These are phyloP conservation scores for Monosporascus sp. DNA, from an alignment of 2,329 filamentous ascomycete genomes.

Conservation along the genomic window DNA sequence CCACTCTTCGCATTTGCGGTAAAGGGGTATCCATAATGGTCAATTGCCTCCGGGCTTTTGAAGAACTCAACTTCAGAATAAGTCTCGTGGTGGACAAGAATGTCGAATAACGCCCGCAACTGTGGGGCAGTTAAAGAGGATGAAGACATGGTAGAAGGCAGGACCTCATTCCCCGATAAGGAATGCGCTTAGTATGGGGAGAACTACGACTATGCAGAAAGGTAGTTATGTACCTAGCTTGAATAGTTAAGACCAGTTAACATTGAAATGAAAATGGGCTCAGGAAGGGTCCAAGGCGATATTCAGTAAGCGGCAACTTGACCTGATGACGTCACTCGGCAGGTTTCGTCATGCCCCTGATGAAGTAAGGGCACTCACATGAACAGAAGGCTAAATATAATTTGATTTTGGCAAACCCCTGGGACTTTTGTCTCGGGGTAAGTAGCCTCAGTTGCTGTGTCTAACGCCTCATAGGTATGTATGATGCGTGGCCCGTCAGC, in stretches of 20 bases:
- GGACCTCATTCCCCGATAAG: neutral
- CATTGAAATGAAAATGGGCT: too few species aligned
- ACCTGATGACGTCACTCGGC: neutral
- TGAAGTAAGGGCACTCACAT: neutral
- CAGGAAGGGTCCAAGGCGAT: too few species aligned
- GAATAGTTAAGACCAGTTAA: too few species aligned
- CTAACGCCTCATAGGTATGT: too few species aligned
- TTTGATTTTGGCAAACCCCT: too few species aligned
- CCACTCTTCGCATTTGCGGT: slow-evolving; percentile 19
- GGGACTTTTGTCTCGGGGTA: too few species aligned
- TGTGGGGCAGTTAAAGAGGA: slow-evolving; percentile 33
- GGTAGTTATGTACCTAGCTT: too few species aligned
- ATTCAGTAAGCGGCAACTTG: neutral
- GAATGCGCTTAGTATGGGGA: neutral
- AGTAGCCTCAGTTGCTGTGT: too few species aligned
- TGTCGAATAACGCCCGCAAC: slow-evolving; percentile 51
- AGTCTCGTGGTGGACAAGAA: slow-evolving; percentile 54
- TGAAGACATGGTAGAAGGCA: slow-evolving; percentile 7
- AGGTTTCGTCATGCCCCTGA: neutral
- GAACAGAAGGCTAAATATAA: too few species aligned
- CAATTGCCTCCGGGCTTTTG: slow-evolving; percentile 59
- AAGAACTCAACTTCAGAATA: slow-evolving; percentile 68
- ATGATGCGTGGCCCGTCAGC: too few species aligned
- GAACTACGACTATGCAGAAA: neutral
- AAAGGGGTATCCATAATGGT: slow-evolving; percentile 68